Evolutionary conservation across 331 rosid genomes (phyloP), one percentile per base, ranked within the genome.

Genomic region (Phaseolus coccineus): DNA sequence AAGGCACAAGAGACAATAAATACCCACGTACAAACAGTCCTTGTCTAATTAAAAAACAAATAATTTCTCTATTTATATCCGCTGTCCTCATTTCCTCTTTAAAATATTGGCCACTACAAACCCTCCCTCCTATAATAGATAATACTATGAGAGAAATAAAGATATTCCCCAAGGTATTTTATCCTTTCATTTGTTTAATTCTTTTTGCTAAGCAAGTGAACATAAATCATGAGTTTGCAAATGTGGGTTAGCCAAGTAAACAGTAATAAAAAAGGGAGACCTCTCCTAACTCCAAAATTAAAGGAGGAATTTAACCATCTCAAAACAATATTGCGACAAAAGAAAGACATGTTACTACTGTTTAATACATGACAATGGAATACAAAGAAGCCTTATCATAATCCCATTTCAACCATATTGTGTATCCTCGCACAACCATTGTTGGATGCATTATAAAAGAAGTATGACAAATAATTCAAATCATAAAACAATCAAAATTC

Each of bases 1-100:
- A 16, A 81, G 25, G 37, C 15, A 42, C 30, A 40, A 77, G 71
- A 81, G 80, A 70, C 8, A 62, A 74, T 4, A 75, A 69, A 69
- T 39, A 74, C 71, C 73, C 37, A 46, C 35, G 61, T 10, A 62
- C 24, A 33, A 47, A 72, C 30, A 64, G 50, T 68, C 53, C 47
- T 69, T 67, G 48, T 40, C 78, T 47, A 50, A 77, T 64, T 13
- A 33, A 31, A 56, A 66, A 51, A 19, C 8, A 74, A 27, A 64
- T n/a, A 6, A 33, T 22, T 52, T 72, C 44, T 51, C 28, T 80
- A 39, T 56, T 55, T 68, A 53, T 62, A 67, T 48, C 56, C 50
- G 55, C 62, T 12, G 6, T 65, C 47, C 33, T 47, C 42, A 10
- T 19, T 30, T 62, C 12, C 44, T 31, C 44, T 62, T 62, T 44